Evolutionary conservation across 257 asterid species (phyloP).

Genomic region (Ajuga chamaepitys): DNA sequence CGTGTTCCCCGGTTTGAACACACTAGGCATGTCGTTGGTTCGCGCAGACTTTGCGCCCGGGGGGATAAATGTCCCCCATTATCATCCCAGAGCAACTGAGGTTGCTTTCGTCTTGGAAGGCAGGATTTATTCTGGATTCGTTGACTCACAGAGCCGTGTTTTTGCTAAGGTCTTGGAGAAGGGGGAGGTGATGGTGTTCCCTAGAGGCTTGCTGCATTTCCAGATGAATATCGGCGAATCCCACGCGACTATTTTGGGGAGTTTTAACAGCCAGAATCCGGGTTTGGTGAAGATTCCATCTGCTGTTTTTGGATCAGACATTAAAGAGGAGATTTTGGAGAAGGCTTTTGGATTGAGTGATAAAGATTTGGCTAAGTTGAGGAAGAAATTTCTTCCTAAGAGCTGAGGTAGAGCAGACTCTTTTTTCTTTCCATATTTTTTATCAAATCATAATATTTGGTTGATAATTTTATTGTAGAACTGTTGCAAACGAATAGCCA

Average conservation of each 20-base stretch:
- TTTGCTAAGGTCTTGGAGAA: slow-evolving; percentile 62
- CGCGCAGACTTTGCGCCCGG: slow-evolving; percentile 65
- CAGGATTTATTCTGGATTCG: slow-evolving; percentile 61
- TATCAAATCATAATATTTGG: background rate
- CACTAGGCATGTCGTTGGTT: slow-evolving; percentile 62
- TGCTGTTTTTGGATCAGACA: slow-evolving; percentile 59
- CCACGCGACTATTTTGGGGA: slow-evolving; percentile 54
- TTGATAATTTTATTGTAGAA: background rate
- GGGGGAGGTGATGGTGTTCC: slow-evolving; percentile 82
- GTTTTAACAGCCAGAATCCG: slow-evolving; percentile 74
- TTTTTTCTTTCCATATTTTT: background rate
- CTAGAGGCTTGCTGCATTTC: slow-evolving; percentile 63
- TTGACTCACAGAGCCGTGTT: slow-evolving; percentile 52
- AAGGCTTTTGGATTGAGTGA: slow-evolving; percentile 64
- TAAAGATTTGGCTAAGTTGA: slow-evolving; percentile 55
- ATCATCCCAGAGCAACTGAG: slow-evolving; percentile 78
- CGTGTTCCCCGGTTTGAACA: slow-evolving; percentile 68
- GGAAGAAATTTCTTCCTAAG: slow-evolving; percentile 39
- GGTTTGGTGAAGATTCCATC: slow-evolving; percentile 56
- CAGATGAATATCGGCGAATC: slow-evolving; percentile 68
- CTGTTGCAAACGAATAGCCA: background rate
- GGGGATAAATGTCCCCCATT: slow-evolving; percentile 65
- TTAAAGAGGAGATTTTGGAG: slow-evolving; percentile 50
- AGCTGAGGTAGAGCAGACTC: slow-evolving; percentile 2
- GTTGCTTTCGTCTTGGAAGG: slow-evolving; percentile 67